phyloP scores from a whole-genome alignment of 257 asterid species.

The Paulownia fortunei region DNA sequence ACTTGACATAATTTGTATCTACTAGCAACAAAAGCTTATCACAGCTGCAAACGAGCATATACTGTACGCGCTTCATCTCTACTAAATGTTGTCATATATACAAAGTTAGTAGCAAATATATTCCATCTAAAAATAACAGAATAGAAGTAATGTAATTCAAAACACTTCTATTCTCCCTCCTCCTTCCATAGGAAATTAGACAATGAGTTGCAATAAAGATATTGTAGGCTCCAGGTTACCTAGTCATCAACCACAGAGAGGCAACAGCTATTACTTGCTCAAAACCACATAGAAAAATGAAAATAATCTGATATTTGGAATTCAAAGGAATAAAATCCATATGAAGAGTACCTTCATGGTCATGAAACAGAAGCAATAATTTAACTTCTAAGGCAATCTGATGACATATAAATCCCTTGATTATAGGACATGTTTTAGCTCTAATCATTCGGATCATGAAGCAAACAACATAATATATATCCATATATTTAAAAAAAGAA shows the following conservation, averaged over 20 bases:
- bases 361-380: not conserved
- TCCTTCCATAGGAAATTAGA: not conserved
- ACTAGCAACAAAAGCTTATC: slow-evolving; percentile 3
- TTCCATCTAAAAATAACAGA: slow-evolving; percentile 22
- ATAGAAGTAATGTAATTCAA: not conserved
- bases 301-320: not conserved
- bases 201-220: not conserved
- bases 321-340: not conserved
- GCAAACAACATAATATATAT: not conserved
- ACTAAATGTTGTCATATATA: not conserved
- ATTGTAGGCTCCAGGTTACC: not conserved
- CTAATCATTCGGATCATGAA: slow-evolving; percentile 7
- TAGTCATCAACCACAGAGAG: not conserved
- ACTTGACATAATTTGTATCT: not conserved
- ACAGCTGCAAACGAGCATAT: slow-evolving; percentile 4
- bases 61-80: not conserved
- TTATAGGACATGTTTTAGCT: not conserved
- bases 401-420: not conserved
- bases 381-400: not conserved
- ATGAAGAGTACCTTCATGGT: not conserved
- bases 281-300: not conserved
- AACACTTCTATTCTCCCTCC: not conserved
- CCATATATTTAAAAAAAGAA: not conserved
- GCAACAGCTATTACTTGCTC: too few relatives aligned
- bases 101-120: not conserved